A percentile compares a stretch with the other conserved stretches of the same genome.
Evolutionary conservation across 805 yeast species (phyloP).

Genomic region (Candida rishiriensis): DNA sequence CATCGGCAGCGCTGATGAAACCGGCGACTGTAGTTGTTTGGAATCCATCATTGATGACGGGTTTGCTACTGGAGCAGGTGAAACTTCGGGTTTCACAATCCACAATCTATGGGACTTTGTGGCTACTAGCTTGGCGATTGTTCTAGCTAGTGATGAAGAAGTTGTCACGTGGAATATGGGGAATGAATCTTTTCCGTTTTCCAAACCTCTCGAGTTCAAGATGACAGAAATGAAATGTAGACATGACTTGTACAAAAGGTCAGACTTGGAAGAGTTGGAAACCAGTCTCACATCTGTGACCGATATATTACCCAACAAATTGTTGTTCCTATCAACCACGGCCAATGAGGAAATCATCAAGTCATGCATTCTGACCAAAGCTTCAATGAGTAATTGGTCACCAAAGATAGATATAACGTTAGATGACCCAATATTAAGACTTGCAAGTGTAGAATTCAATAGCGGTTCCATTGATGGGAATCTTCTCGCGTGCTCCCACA

Average conservation of each 20-base stretch:
- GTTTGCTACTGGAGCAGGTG: conserved; percentile 7
- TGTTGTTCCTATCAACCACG: conserved; percentile 74
- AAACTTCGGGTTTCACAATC: conserved; percentile 60
- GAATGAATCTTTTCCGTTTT: conserved; percentile 92
- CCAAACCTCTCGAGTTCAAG: conserved; percentile 81
- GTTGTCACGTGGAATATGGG: conserved; percentile 93
- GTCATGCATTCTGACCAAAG: conserved; percentile 76
- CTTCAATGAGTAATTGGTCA: conserved; percentile 83
- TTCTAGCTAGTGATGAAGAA: conserved; percentile 75
- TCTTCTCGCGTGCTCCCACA: conserved; percentile 90
- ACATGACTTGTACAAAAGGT: conserved; percentile 75
- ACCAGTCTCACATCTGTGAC: conserved; percentile 91
- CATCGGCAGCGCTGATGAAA: conserved; percentile 12
- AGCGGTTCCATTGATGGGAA: conserved; percentile 78
- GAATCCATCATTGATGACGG: conserved; percentile 14
- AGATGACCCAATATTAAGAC: conserved; percentile 67
- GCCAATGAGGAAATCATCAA: conserved; percentile 88
- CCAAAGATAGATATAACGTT: conserved; percentile 80
- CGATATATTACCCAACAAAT: conserved; percentile 85
- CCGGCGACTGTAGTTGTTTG: conserved; percentile 10
- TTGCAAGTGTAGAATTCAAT: conserved; percentile 62
- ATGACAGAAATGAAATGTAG: conserved; percentile 84
- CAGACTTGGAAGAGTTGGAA: conserved; percentile 82
- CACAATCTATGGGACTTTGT: conserved; percentile 88
- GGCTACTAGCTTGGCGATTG: conserved; percentile 92